Evolutionary conservation across 805 yeast genomes (phyloP).

Genomic region (Candida krabiensis): DNA sequence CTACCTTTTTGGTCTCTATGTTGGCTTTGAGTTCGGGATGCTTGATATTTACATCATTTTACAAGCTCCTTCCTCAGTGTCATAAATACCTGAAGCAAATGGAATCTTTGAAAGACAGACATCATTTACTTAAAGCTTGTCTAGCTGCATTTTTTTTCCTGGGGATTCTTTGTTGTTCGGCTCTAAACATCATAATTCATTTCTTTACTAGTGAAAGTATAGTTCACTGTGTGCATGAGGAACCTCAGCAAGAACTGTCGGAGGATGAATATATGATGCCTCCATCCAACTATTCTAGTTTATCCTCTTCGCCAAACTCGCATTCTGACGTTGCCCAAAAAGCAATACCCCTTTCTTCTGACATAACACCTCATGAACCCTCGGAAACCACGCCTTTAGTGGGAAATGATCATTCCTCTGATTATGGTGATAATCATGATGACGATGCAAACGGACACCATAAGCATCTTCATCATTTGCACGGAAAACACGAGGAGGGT

Average conservation of each 20-base stretch:
- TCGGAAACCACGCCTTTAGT: background rate
- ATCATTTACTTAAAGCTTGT: conserved; percentile 38
- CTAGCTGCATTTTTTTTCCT: conserved; percentile 38
- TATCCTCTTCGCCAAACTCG: conserved; percentile 7
- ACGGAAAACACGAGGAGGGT: no score
- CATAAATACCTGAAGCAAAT: conserved; percentile 41
- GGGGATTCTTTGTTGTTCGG: conserved; percentile 63
- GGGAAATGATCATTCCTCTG: background rate
- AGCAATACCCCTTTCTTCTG: background rate
- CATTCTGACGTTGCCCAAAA: background rate
- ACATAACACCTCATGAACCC: background rate
- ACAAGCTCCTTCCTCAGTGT: conserved; percentile 74
- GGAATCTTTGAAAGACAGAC: conserved; percentile 24
- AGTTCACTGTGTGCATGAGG: conserved; percentile 80
- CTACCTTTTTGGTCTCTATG: conserved; percentile 68
- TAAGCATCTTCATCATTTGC: no score
- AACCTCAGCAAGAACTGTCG: conserved; percentile 25
- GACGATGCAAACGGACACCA: no score
- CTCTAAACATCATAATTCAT: conserved; percentile 68
- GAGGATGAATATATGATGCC: conserved; percentile 25
- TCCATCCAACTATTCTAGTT: conserved; percentile 12
- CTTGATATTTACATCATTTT: conserved; percentile 73
- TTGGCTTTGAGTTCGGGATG: conserved; percentile 83
- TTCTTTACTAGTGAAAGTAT: conserved; percentile 75
- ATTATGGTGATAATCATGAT: conserved; percentile 5